These are phyloP conservation scores for Fusarium caatingaense DNA, from an alignment of 2,329 filamentous ascomycete species.

Conservation along the genomic window DNA sequence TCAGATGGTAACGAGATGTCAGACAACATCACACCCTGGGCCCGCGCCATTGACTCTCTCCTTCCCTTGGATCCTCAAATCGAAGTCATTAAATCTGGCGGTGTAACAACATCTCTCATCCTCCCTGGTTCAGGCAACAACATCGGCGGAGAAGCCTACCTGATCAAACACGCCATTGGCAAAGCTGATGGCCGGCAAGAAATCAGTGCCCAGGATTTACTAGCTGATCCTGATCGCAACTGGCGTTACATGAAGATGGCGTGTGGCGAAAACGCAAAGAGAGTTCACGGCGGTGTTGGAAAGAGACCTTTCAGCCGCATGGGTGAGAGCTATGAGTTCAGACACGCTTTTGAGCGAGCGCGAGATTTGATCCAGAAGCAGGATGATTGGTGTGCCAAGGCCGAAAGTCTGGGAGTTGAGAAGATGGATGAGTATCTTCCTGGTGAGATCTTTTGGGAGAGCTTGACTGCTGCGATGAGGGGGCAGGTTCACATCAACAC, in stretches of 20 bases:
- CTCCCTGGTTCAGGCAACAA: constrained; percentile 78
- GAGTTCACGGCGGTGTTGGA: constrained; percentile 67
- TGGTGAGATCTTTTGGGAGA: constrained; percentile 72
- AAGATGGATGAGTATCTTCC: constrained; percentile 69
- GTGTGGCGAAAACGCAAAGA: constrained; percentile 77
- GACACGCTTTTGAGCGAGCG: constrained; percentile 74
- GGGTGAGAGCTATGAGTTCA: constrained; percentile 76
- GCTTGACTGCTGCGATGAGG: constrained; percentile 69
- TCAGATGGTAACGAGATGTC: constrained; percentile 73
- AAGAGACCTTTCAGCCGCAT: constrained; percentile 68
- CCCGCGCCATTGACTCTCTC: constrained; percentile 73
- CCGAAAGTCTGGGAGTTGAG: constrained; percentile 61
- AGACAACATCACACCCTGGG: constrained; percentile 73
- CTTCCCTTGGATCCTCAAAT: constrained; percentile 73
- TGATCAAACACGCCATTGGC: constrained; percentile 75
- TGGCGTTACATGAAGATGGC: constrained; percentile 84
- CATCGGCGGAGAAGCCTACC: constrained; percentile 76
- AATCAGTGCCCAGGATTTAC: constrained; percentile 70
- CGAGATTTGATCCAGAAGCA: constrained; percentile 66
- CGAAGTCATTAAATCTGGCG: constrained; percentile 76
- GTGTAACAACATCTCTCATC: constrained; percentile 75
- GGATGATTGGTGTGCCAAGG: constrained; percentile 75
- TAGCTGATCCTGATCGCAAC: constrained; percentile 72
- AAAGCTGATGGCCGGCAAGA: constrained; percentile 69
- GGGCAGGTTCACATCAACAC: constrained; percentile 77